Evolutionary conservation across 2,329 filamentous ascomycete genomes (phyloP).

Genomic region (Xylariaceae sp.): DNA sequence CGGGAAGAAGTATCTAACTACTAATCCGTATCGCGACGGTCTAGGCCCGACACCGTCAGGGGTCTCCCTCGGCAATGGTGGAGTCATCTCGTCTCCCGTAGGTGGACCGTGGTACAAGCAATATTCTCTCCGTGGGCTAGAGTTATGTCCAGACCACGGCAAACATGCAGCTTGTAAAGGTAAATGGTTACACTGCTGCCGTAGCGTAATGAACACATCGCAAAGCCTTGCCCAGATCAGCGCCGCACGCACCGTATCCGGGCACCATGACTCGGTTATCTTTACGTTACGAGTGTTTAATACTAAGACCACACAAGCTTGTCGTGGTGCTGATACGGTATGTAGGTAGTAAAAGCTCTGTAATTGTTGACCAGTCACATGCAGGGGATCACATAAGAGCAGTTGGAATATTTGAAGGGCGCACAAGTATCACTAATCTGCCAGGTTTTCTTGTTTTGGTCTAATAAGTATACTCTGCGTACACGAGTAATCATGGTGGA

Average conservation of each 20-base stretch:
- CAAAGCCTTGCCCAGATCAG: neutral
- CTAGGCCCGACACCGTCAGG: conserved; percentile 25
- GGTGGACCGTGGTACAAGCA: neutral
- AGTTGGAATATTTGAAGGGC: too few relatives aligned
- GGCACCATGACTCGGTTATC: neutral
- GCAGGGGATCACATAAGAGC: too few relatives aligned
- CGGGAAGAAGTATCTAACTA: neutral
- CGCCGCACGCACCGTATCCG: conserved; percentile 3
- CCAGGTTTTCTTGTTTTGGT: too few relatives aligned
- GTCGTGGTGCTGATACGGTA: too few relatives aligned
- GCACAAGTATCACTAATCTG: too few relatives aligned
- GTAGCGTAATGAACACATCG: conserved; percentile 5
- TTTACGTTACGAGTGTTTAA: neutral
- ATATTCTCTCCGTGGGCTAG: conserved; percentile 9
- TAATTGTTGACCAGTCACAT: neutral
- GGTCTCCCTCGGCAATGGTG: conserved; percentile 19
- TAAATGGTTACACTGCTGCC: conserved; percentile 18
- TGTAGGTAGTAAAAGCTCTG: neutral
- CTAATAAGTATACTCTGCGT: too few relatives aligned
- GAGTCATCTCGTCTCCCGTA: conserved; percentile 11
- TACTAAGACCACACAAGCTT: too few relatives aligned
- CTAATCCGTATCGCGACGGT: conserved; percentile 11
- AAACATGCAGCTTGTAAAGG: conserved; percentile 15
- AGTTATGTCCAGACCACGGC: conserved; percentile 22
- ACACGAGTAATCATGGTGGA: too few relatives aligned